A percentile compares a stretch with the other conserved stretches of the same genome.
Conservation (phyloP, 139 green algal species). For the Deuterostichococcus epilithicus region DNA sequence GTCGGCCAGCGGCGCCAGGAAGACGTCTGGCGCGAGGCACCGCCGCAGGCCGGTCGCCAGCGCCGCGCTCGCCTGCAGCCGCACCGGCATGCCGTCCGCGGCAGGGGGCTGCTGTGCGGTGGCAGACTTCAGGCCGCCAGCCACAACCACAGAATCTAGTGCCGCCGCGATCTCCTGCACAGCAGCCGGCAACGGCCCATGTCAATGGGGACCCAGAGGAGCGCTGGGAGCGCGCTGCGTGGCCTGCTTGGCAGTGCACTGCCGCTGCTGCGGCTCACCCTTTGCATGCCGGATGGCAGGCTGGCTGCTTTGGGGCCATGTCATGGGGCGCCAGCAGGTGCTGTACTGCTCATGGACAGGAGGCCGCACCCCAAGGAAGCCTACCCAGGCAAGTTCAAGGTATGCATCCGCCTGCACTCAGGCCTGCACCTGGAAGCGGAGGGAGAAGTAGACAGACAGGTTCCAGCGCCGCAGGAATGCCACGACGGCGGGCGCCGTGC, state of each 20-base stretch:
- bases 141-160: conserved; percentile 41
- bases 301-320: too few relatives aligned
- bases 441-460: conserved; percentile 87
- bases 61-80: conserved; percentile 16
- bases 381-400: background rate
- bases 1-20: conserved; percentile 71
- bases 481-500: conserved; percentile 40
- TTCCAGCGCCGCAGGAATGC: conserved; percentile 85
- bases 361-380: background rate
- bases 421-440: conserved; percentile 74
- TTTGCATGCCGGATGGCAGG: too few relatives aligned
- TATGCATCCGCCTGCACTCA: background rate
- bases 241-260: background rate
- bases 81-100: background rate
- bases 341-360: background rate
- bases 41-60: conserved; percentile 39
- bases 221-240: too few relatives aligned
- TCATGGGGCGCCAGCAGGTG: background rate
- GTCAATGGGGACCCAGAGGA: too few relatives aligned
- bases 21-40: conserved; percentile 49
- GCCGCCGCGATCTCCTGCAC: conserved; percentile 52
- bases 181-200: background rate
- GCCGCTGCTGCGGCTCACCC: too few relatives aligned
- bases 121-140: background rate
- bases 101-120: background rate